These are phyloP conservation scores for Pseudogymnoascus sp. DNA, from an alignment of 2,329 filamentous ascomycete genomes.

Conservation along the genomic window DNA sequence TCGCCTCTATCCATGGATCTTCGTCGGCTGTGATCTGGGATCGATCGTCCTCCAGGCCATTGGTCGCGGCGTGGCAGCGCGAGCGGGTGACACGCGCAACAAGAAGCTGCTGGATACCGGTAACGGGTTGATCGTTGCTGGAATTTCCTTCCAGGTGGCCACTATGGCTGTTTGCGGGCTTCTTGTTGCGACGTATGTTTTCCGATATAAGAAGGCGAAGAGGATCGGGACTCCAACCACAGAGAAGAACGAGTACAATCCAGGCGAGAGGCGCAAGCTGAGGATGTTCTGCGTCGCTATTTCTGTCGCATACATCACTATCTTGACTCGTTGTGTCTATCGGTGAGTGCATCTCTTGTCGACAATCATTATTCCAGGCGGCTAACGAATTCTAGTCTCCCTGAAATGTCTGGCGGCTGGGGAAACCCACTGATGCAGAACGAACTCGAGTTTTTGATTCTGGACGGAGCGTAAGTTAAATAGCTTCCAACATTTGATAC, in stretches of 20 bases:
- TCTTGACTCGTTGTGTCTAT: slow-evolving; percentile 23
- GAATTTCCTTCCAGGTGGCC: slow-evolving; percentile 34
- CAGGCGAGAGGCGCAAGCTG: slow-evolving; percentile 9
- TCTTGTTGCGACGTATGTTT: slow-evolving; percentile 14
- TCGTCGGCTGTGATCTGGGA: slow-evolving; percentile 51
- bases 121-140: slow-evolving; percentile 35
- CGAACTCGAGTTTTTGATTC: slow-evolving; percentile 51
- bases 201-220: neutral
- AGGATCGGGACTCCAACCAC: neutral
- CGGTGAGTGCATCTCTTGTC: slow-evolving; percentile 9
- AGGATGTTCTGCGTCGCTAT: slow-evolving; percentile 18
- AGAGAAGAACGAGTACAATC: neutral
- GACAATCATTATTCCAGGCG: neutral
- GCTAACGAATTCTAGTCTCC: slow-evolving; percentile 31
- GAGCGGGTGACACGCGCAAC: slow-evolving; percentile 1
- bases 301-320: slow-evolving; percentile 13
- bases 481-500: neutral
- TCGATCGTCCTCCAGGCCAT: slow-evolving; percentile 54
- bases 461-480: slow-evolving; percentile 46
- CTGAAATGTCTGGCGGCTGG: slow-evolving; percentile 60
- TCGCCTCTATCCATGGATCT: slow-evolving; percentile 47
- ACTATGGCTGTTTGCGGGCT: slow-evolving; percentile 29
- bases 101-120: slow-evolving; percentile 13
- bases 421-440: slow-evolving; percentile 58
- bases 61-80: slow-evolving; percentile 47